Evolutionary conservation across 2,329 filamentous ascomycete genomes (phyloP), one percentile per base, ranked within the genome.

Genomic region (Cadophora sp.): DNA sequence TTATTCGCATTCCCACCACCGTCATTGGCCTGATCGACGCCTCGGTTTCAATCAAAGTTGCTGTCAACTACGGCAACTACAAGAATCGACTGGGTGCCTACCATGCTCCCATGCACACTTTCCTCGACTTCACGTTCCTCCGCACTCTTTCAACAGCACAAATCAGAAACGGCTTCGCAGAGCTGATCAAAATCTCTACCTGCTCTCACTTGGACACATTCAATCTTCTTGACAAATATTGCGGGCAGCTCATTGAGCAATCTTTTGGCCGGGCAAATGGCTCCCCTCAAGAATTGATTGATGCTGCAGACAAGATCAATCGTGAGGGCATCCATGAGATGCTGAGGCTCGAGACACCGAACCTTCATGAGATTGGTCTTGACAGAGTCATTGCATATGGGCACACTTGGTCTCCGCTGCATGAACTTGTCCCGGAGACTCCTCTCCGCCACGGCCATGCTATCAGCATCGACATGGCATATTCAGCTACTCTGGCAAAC

Each of bases 381-480:
- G 89, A 92, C 77, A 82, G 90, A 72, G 89, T 92, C 19, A 92
- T 92, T 77, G 90, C 90, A 1, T 92, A 91, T 73, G 90, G 90
- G 0, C 90, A 92, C 77, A 92, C 90, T 81, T 92, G 90, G 90
- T 92, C 89, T 4, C 90, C 90, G 24, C 83, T 92, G 6, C 89
- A 92, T 75, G 90, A 92, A 79, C 84, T 93, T 11, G 83, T 90
- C 0, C 90, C 90, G 0, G 85, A 89, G 62, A 87, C 88, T 0
- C 90, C 90, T 0, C 84, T 92, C 53, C 87, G 90, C 51, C 91
- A 92, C 76, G 90, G 90, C 3, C 90, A 92, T 75, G 90, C 90
- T 72, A 92, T 92, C 73, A 90, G 88, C 2, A 91, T 92, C 69
- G 90, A 92, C 77, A 92, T 92, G 90, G 90, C 90, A 0, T 92